Percentiles rank a stretch among this genome's conserved stretches.
phyloP scores from a whole-genome alignment of 768 basidiomycete species.

The Cyclocybe cylindracea region DNA sequence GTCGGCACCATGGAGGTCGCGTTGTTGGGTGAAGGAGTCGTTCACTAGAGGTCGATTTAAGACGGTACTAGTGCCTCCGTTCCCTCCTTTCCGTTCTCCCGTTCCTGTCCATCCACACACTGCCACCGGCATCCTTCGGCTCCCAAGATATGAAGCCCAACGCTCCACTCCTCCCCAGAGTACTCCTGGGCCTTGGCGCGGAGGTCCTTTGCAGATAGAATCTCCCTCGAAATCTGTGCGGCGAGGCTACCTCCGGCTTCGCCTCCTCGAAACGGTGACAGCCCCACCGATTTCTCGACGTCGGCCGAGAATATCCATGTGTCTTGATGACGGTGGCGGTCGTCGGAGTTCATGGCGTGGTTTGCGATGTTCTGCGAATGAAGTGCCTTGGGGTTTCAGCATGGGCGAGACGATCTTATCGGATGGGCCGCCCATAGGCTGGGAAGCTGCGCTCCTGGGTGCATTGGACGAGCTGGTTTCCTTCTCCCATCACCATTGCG shows the following conservation, averaged over 20 bases:
- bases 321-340: neutral
- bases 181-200: conserved; percentile 28
- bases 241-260: conserved; percentile 26
- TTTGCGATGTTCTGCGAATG: neutral
- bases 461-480: neutral
- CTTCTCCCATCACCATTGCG: neutral
- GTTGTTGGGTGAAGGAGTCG: too few relatives aligned
- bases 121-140: conserved; percentile 3
- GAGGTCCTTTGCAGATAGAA: conserved; percentile 30
- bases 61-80: too few relatives aligned
- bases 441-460: neutral
- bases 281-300: conserved; percentile 32
- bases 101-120: neutral
- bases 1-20: neutral
- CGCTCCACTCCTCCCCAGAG: conserved; percentile 37
- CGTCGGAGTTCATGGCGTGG: neutral
- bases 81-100: neutral
- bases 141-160: conserved; percentile 32
- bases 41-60: too few relatives aligned
- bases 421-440: neutral
- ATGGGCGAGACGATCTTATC: neutral
- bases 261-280: conserved; percentile 32
- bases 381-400: neutral
- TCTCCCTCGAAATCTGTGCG: conserved; percentile 29
- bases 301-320: conserved; percentile 16